Conservation (phyloP, 177 flowering plant species). For the Tripterygium wilfordii region DNA sequence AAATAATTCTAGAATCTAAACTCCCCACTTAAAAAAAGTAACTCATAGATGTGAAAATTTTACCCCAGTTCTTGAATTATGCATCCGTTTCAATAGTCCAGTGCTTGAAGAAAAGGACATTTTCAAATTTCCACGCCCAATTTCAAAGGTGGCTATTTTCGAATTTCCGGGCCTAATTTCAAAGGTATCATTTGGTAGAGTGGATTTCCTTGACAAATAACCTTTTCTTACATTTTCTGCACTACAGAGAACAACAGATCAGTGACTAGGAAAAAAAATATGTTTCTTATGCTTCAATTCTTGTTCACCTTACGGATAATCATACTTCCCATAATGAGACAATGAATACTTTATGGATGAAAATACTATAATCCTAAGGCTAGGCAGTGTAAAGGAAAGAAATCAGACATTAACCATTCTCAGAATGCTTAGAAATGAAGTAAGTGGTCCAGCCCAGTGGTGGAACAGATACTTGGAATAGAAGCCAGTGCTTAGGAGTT, state of each 20-base stretch:
- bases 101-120: slow-evolving; percentile 58
- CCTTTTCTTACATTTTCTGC: slow-evolving; percentile 24
- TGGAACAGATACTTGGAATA: slow-evolving; percentile 64
- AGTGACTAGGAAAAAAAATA: neutral
- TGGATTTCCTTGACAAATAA: slow-evolving; percentile 14
- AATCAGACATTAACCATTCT: slow-evolving; percentile 27
- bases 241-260: neutral
- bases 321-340: neutral
- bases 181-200: slow-evolving; percentile 37
- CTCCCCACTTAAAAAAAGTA: neutral
- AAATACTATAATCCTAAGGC: neutral
- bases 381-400: neutral
- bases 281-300: no score
- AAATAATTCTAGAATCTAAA: neutral
- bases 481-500: slow-evolving; percentile 70
- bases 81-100: slow-evolving; percentile 63
- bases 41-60: slow-evolving; percentile 12
- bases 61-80: slow-evolving; percentile 63
- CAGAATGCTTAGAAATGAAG: slow-evolving; percentile 49
- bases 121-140: slow-evolving; percentile 80
- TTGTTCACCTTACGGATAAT: no score
- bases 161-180: slow-evolving; percentile 77
- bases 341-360: neutral
- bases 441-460: slow-evolving; percentile 88
- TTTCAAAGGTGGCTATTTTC: slow-evolving; percentile 56